Percentiles rank a stretch among this genome's conserved stretches.
phyloP scores from a whole-genome alignment of 441 rosid species.

The Adansonia rubrostipa region DNA sequence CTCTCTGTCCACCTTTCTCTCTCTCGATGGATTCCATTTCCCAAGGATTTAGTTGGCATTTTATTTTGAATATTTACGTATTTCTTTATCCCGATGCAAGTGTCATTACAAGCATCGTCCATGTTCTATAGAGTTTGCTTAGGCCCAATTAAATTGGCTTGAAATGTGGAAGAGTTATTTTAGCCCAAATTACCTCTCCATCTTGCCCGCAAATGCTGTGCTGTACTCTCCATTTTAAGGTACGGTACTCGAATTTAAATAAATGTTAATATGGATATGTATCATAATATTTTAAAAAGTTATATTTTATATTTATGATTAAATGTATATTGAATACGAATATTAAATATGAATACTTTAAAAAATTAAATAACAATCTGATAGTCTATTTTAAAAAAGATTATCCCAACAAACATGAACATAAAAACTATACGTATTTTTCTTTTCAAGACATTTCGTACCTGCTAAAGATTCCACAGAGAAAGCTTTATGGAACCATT shows the following conservation, averaged over 20 bases:
- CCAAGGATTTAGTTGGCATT: constrained; percentile 16
- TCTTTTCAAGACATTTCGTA: constrained; percentile 21
- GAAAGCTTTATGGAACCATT: constrained; percentile 88
- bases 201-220: not conserved
- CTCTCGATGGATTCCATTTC: constrained; percentile 1
- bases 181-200: not conserved
- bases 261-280: too few relatives aligned
- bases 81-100: too few relatives aligned
- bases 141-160: not conserved
- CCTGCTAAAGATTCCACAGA: constrained; percentile 86
- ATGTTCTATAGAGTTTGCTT: not conserved
- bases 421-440: too few relatives aligned
- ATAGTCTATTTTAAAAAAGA: too few relatives aligned
- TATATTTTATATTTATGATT: not conserved
- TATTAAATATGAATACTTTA: too few relatives aligned
- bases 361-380: too few relatives aligned
- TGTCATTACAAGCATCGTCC: not conserved
- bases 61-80: too few relatives aligned
- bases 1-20: not conserved
- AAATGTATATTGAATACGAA: too few relatives aligned
- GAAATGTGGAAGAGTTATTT: not conserved
- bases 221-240: not conserved
- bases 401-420: too few relatives aligned
- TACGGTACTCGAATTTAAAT: too few relatives aligned
- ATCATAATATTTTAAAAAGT: not conserved